phyloP scores from a whole-genome alignment of 1,284 basidiomycete species.

The Retiboletus fuscus region DNA sequence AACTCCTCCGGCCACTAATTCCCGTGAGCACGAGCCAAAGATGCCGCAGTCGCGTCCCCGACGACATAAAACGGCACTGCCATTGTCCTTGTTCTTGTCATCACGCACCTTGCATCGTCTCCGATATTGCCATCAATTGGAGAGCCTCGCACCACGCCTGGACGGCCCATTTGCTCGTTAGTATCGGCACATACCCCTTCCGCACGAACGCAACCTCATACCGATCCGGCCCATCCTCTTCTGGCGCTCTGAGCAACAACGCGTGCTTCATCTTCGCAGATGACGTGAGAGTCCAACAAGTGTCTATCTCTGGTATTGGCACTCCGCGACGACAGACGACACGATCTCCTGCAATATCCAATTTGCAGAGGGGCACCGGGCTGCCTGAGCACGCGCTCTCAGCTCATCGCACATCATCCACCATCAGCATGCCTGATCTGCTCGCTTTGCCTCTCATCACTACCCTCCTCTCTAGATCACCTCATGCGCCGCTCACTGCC shows the following conservation, averaged over 20 bases:
- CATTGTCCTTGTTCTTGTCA: too few relatives aligned
- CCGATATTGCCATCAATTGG: constrained; percentile 21
- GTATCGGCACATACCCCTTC: constrained; percentile 63
- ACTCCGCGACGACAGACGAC: too few relatives aligned
- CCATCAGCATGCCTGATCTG: constrained; percentile 24
- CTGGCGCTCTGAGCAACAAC: constrained; percentile 67
- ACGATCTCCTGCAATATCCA: neutral
- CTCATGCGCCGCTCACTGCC: constrained; percentile 34
- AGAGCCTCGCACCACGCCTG: constrained; percentile 71
- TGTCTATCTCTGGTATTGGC: too few relatives aligned
- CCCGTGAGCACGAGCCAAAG: too few relatives aligned
- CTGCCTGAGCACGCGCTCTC: too few relatives aligned
- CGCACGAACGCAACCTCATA: constrained; percentile 62
- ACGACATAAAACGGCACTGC: constrained; percentile 79
- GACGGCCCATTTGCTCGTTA: constrained; percentile 79
- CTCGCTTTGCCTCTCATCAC: constrained; percentile 32
- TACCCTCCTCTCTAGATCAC: constrained; percentile 34
- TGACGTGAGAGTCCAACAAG: too few relatives aligned
- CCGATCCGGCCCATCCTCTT: constrained; percentile 58
- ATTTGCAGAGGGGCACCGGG: neutral
- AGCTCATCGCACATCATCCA: neutral
- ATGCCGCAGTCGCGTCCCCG: constrained; percentile 69
- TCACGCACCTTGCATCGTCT: constrained; percentile 31
- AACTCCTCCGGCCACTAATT: too few relatives aligned
- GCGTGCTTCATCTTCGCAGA: constrained; percentile 49